Base-by-base conservation (phyloP, 116 monocot species). In the Trichopus zeylanicus region DNA sequence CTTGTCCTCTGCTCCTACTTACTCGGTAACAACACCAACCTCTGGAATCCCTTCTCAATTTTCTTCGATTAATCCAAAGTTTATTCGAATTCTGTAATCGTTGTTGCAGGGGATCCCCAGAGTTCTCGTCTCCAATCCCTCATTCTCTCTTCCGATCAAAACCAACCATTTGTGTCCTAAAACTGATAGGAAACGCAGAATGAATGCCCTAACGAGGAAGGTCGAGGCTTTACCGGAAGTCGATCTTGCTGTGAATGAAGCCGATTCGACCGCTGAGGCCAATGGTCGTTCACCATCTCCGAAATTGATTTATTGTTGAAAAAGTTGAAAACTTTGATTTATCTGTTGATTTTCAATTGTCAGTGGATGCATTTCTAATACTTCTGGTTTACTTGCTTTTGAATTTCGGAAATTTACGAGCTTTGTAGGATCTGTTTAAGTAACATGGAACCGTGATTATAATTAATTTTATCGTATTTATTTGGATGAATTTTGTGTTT, bases 171-270 rank as follows among this genome's bases (percentile, higher is more conserved):
- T 1, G 16, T 39, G 38, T 39, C 23, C 59, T 11, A 23, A 34
- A 0, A 37, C 3, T 13, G 21, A 23, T 20, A 39, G 18, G 20
- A 26, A 59, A 23, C 59, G 29, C 12, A 29, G 33, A 7, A 20
- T 39, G 25, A 16, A 25, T 23, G 1, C 42, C 8, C 6, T 25
- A 6, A 20, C 16, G 38, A 42, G 6, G 24, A 59, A 21, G 57
- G 22, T 33, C 59, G 42, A 42, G 21, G 59, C 26, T 11, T 59
- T 39, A 33, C 10, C 59, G 12, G 59, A 42, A 26, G 22, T 18
- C 25, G 59, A 59, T 38, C 2, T 59, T 42, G 25, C 42, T 12
- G 37, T 59, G 38, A 35, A 23, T 10, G 59, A 59, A 42, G 22
- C 21, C 8, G 59, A 59, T 22, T 4, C 20, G 18, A 21, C 23